Conservation (phyloP, 2,329 filamentous ascomycete species). For the Chrysosporium queenslandicum region DNA sequence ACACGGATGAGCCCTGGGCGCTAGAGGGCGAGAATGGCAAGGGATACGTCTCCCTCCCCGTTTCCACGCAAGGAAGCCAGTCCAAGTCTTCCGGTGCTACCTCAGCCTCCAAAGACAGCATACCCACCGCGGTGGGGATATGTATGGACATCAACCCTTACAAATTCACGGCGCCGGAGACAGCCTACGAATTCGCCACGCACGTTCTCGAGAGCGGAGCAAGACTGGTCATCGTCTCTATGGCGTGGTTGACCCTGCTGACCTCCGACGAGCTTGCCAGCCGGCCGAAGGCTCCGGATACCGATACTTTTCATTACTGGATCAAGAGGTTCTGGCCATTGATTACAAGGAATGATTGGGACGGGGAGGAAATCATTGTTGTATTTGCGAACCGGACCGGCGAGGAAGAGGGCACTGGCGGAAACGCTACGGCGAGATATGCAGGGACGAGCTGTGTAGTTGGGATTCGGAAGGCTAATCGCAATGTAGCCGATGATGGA, state of each 20-base stretch:
- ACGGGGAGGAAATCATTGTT: constrained; percentile 31
- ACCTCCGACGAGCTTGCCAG: constrained; percentile 39
- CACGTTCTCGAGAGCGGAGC: constrained; percentile 42
- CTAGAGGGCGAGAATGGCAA: constrained; percentile 36
- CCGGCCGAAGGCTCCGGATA: constrained; percentile 42
- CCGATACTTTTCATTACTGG: constrained; percentile 55
- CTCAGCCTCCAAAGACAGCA: constrained; percentile 13
- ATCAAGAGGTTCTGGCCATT: constrained; percentile 49
- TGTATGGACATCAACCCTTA: constrained; percentile 54
- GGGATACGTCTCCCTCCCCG: constrained; percentile 25
- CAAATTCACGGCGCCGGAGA: constrained; percentile 49
- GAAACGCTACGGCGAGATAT: constrained; percentile 36
- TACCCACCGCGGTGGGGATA: constrained; percentile 40
- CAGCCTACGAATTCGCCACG: constrained; percentile 51
- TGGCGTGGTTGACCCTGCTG: constrained; percentile 53
- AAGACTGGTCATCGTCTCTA: constrained; percentile 48
- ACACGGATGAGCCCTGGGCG: constrained; percentile 57
- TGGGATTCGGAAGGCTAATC: constrained; percentile 21
- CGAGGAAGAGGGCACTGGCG: constrained; percentile 30
- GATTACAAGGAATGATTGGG: constrained; percentile 21
- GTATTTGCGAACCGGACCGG: constrained; percentile 41
- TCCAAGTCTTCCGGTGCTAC: constrained; percentile 7
- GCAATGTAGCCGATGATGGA: constrained; percentile 16
- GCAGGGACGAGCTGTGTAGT: constrained; percentile 42
- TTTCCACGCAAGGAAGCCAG: background rate